Evolutionary conservation across 2,329 filamentous ascomycete genomes (phyloP), one percentile per base, ranked within the genome.

Genomic region (Penicillium aurantiogriseum): DNA sequence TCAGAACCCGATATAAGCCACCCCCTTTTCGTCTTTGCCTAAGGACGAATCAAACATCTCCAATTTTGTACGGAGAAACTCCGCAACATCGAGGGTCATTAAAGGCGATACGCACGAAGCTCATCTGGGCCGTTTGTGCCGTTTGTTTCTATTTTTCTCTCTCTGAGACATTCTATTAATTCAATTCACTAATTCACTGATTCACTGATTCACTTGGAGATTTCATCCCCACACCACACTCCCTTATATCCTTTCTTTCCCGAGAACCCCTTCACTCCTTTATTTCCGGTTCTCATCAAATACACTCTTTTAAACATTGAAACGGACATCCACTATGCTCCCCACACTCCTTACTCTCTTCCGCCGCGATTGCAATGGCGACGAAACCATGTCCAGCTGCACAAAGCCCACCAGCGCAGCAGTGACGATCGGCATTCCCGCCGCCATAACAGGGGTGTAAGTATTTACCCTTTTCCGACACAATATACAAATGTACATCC

Each of bases 371-470:
- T 53, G 49, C 54, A 19, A 57, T 35, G 49, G 54, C 27, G 54
- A 56, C 11, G 54, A 56, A 17, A 56, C 47, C 11, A 35, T 45
- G 38, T 56, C 54, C 15, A 53, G 54, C 48, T 56, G 54, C 42
- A 31, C 48, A 33, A 57, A 57, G 35, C 54, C 54, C 17, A 57
- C 54, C 43, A 57, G 54, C 36, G 9, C 35, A n/a, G 54, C 54
- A 17, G n/a, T 57, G 15, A 57, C 54, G 3, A 25, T 57, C 43
- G 54, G 54, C 21, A 44, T 57, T 7, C 54, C 54, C 33, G 54
- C 54, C 43, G 54, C 36, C 1, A 57, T 57, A 27, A 19, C 54
- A 47, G 54, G 54, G 29, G 27, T 53, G 54, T 57, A 47, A 43
- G 54, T 35, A 25, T 7, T 27, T 27, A 27, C 25, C 25, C 21